Evolutionary conservation across 2,329 filamentous ascomycete genomes (phyloP).

Genomic region (Botryotinia convoluta): DNA sequence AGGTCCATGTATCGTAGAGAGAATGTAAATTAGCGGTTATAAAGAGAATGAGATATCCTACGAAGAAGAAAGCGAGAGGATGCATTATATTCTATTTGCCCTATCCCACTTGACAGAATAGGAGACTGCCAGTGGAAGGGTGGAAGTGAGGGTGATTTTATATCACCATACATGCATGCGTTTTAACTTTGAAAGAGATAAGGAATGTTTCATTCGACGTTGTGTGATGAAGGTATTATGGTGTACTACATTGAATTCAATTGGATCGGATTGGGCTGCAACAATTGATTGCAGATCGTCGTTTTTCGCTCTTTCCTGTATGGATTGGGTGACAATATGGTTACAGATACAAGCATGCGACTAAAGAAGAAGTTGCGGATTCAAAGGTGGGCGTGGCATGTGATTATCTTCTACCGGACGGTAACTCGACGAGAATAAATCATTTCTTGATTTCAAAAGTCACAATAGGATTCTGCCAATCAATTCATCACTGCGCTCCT

Average conservation of each 20-base stretch:
- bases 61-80: conserved; percentile 15
- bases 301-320: background rate
- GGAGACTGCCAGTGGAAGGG: background rate
- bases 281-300: no score
- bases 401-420: background rate
- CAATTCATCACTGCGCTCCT: background rate
- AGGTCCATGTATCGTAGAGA: conserved; percentile 19
- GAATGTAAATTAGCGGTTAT: conserved; percentile 11
- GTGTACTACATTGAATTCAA: background rate
- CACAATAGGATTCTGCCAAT: background rate
- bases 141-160: background rate
- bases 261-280: background rate
- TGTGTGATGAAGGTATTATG: background rate
- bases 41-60: conserved; percentile 17
- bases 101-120: background rate
- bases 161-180: background rate
- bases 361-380: background rate
- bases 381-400: conserved; percentile 4
- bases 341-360: background rate
- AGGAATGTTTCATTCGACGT: background rate
- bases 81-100: conserved; percentile 13
- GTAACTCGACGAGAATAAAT: background rate
- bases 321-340: background rate
- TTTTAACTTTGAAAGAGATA: background rate
- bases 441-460: background rate